These are phyloP conservation scores for Dryadomyces quercus-mongolicae DNA, from an alignment of 2,329 filamentous ascomycete species.

Conservation along the genomic window DNA sequence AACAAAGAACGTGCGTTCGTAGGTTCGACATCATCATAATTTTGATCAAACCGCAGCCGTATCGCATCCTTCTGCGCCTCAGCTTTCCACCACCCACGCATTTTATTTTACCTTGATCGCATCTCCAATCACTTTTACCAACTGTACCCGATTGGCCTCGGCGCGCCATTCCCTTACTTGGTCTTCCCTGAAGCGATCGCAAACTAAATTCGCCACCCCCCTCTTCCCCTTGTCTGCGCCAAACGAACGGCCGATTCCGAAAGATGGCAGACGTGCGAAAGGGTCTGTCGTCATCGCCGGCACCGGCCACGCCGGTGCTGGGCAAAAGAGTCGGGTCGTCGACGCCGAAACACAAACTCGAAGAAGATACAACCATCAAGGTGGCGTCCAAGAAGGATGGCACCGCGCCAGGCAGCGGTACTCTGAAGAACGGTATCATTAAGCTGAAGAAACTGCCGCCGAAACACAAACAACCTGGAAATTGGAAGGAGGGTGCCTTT, in stretches of 20 bases:
- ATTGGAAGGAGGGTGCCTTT: constrained; percentile 58
- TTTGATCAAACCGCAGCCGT: not conserved
- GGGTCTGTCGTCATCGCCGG: constrained; percentile 15
- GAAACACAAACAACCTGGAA: constrained; percentile 54
- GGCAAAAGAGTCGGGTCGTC: constrained; percentile 6
- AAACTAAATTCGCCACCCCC: too few species aligned
- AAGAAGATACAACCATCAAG: constrained; percentile 50
- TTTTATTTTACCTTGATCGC: not conserved
- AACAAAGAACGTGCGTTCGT: not conserved
- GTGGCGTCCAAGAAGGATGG: constrained; percentile 44
- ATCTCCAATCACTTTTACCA: not conserved
- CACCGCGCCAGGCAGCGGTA: constrained; percentile 11
- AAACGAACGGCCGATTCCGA: not conserved
- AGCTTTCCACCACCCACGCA: not conserved
- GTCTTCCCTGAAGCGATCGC: too few species aligned
- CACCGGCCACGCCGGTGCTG: constrained; percentile 5
- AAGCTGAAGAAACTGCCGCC: constrained; percentile 52
- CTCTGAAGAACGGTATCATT: constrained; percentile 31
- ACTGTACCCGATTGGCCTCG: not conserved
- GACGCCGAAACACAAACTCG: constrained; percentile 27
- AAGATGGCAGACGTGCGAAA: constrained; percentile 19
- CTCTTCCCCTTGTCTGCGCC: not conserved
- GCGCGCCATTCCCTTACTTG: not conserved
- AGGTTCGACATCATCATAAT: not conserved
- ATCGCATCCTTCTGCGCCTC: not conserved